Percentiles rank a stretch among this genome's conserved stretches.
Conservation (phyloP, 2,329 filamentous ascomycete species). For the Epichloe aotearoae region DNA sequence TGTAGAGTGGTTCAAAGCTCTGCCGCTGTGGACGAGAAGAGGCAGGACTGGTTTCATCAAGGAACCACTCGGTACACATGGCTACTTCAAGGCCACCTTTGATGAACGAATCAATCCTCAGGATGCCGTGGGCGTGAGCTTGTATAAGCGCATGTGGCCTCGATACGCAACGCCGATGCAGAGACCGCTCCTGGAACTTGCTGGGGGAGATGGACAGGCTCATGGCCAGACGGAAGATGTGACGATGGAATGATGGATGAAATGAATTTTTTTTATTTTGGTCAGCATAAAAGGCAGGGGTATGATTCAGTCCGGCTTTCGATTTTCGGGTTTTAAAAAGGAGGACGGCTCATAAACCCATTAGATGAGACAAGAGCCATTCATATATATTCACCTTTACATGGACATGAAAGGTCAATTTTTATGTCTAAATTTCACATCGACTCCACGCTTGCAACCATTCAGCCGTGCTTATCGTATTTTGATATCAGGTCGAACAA, state of each 20-base stretch:
- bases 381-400: too few relatives aligned
- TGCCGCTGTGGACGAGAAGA: constrained; percentile 86
- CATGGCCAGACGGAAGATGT: constrained; percentile 17
- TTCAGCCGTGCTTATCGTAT: too few relatives aligned
- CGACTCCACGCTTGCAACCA: too few relatives aligned
- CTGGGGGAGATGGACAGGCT: constrained; percentile 5
- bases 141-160: constrained; percentile 80
- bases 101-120: constrained; percentile 92
- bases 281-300: too few relatives aligned
- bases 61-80: constrained; percentile 87
- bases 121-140: constrained; percentile 80
- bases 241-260: constrained; percentile 19
- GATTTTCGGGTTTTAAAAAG: too few relatives aligned
- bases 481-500: too few relatives aligned
- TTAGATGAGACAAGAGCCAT: too few relatives aligned
- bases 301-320: too few relatives aligned
- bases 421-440: too few relatives aligned
- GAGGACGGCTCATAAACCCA: too few relatives aligned
- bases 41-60: constrained; percentile 86
- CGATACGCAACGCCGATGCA: constrained; percentile 43
- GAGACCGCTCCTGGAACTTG: constrained; percentile 28
- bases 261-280: neutral
- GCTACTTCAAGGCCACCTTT: constrained; percentile 99
- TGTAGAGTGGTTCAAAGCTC: constrained; percentile 92
- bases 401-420: too few relatives aligned